phyloP scores from a whole-genome alignment of 2,329 filamentous ascomycete species.

The Pseudogymnoascus sp. region DNA sequence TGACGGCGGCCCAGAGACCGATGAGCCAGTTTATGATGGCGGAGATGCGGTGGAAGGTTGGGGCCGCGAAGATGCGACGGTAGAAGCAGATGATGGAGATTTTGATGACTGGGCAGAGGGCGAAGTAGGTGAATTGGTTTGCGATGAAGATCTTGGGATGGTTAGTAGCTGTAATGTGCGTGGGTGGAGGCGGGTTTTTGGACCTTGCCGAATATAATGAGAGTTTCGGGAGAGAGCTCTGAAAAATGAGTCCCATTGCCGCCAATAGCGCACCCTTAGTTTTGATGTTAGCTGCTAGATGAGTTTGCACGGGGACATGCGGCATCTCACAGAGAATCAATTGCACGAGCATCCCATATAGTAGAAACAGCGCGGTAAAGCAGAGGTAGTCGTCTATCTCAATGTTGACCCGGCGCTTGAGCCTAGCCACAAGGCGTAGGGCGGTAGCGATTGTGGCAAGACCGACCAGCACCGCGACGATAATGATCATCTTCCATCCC shows the following conservation, averaged over 20 bases:
- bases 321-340: neutral
- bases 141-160: neutral
- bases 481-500: conserved; percentile 3
- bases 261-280: neutral
- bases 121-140: conserved; percentile 1
- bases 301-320: neutral
- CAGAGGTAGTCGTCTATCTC: conserved; percentile 1
- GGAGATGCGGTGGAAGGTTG: conserved; percentile 13
- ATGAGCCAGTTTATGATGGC: conserved; percentile 18
- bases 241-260: neutral
- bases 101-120: neutral
- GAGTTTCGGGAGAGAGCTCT: conserved; percentile 5
- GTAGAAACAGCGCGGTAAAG: conserved; percentile 1
- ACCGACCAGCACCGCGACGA: neutral
- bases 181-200: neutral
- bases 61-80: neutral
- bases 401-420: neutral
- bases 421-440: neutral
- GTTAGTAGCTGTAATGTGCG: neutral
- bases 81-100: conserved; percentile 9
- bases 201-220: neutral
- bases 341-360: neutral
- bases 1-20: conserved; percentile 9
- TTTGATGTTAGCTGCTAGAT: neutral
- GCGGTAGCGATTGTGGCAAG: neutral